Evolutionary conservation across 371 early-diverging fungal genomes (phyloP), one percentile per base, ranked within the genome.

Genomic region (Phascolomyces articulosus): DNA sequence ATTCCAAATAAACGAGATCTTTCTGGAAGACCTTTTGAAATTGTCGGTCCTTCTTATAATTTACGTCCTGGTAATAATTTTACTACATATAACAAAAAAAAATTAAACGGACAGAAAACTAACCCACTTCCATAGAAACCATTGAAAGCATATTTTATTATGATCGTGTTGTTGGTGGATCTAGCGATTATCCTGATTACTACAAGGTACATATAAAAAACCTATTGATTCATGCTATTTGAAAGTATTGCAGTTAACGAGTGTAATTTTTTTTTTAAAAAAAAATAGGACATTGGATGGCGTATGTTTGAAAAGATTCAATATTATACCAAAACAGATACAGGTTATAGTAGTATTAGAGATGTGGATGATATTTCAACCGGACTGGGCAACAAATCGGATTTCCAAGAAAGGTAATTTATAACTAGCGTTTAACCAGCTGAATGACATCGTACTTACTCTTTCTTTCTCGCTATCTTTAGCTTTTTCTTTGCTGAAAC

Each of bases 401-500:
- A 84, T 56, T 83, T 86, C 69, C 68, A 75, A 68, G 79, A 79
- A 58, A 79, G 78, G 78, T 77, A 69, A 69, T 23, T 27, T 48
- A 23, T 20, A 26, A 26, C 3, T 15, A 16, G 20, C 13, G 10
- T 18, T 41, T 13, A 16, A 41, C 11, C 13, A 51, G 7, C 24
- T 18, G 6, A 21, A 34, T 38, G 51, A 10, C 10, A 4, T 31
- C 67, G 56, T 72, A 57, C 8, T 4, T 38, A 24, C 16, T 11
- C 11, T 6, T 11, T 26, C 11, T 1, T 24, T 66, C 90, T 89
- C 27, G 93, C 2, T 6, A 27, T 26, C 4, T 9, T 24, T 68
- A 90, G 90, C 29, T 94, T 93, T 72, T 94, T 95, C 70, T 66
- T 95, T 62, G 92, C 91, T 0, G 95, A 96, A 66, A 95, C 95